Base-by-base conservation (phyloP, 805 yeast species). In the Candida vartiovaarae region DNA sequence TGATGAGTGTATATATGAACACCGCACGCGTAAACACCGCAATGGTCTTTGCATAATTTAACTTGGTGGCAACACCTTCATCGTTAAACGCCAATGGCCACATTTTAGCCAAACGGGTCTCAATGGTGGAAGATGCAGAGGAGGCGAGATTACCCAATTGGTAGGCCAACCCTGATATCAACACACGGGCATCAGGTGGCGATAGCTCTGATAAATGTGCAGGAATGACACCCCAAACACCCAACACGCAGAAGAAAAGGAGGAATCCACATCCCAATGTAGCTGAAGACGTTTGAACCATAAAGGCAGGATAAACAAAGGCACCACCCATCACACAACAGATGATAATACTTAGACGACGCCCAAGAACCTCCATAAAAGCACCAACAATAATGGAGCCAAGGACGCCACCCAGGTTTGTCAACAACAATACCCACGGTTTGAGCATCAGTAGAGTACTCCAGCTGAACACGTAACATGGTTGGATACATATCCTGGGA, bases 401-500 rank as follows among this genome's bases (percentile, higher is more conserved):
- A 32, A 65, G 47, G 38, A 80, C 67, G 27, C 85, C 89, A 40
- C 89, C 90, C 24, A 83, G 52, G 53, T 80, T 82, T 8, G 81
- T n/a, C 77, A 9, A 82, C 77, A 15, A 73, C 74, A 62, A 77
- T 75, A 36, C 79, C 76, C 26, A 80, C 80, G 1, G 88, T 80
- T 31, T 72, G 63, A 28, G 71, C 66, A 55, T 82, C 64, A 9
- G 56, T 52, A 23, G 75, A 62, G 47, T 68, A 70, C 11, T 57
- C 64, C 28, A 76, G 65, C 58, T 82, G 87, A 30, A 67, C 68
- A 36, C 71, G 67, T 39, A 83, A 62, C 66, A 78, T 66, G 2
- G 88, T 80, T 36, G 87, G 85, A 58, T 72, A 80, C 61, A 84
- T 67, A 62, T 83, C 91, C 61, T 83, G 89, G 7, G 87, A 75